Evolutionary conservation across 179 eudicot genomes (phyloP).

Genomic region (Vitellaria paradoxa): DNA sequence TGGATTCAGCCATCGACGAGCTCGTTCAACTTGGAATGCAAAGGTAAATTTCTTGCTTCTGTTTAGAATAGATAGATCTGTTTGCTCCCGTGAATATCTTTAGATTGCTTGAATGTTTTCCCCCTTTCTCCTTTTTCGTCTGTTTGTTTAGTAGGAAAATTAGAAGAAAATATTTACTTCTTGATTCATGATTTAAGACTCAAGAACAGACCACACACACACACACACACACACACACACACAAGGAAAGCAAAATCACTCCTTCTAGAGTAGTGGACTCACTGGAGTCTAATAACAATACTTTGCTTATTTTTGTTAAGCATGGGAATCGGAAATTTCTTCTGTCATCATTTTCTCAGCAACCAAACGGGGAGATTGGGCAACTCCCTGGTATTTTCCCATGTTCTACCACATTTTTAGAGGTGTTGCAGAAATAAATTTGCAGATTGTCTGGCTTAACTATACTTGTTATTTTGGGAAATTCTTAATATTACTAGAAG

Average conservation of each 20-base stretch:
- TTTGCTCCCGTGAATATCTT: neutral
- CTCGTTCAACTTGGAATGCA: constrained; percentile 70
- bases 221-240: no score
- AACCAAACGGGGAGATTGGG: no score
- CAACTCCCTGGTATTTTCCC: neutral
- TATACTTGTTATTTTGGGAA: neutral
- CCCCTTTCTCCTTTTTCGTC: neutral
- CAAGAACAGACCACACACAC: neutral
- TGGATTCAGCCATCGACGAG: constrained; percentile 62
- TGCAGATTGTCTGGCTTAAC: neutral
- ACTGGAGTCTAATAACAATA: neutral
- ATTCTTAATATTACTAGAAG: neutral
- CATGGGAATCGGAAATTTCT: neutral
- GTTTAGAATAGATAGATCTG: neutral
- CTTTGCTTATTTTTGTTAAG: neutral
- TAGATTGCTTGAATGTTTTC: neutral
- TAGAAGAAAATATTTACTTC: neutral
- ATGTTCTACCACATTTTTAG: neutral
- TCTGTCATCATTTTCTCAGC: no score
- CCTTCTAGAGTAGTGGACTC: no score
- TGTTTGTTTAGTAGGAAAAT: neutral
- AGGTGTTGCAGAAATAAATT: neutral
- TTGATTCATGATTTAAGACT: neutral
- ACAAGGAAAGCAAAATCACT: no score
- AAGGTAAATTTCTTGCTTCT: constrained; percentile 39